Evolutionary conservation across 441 rosid species (phyloP).

Genomic region (Manihot esculenta): DNA sequence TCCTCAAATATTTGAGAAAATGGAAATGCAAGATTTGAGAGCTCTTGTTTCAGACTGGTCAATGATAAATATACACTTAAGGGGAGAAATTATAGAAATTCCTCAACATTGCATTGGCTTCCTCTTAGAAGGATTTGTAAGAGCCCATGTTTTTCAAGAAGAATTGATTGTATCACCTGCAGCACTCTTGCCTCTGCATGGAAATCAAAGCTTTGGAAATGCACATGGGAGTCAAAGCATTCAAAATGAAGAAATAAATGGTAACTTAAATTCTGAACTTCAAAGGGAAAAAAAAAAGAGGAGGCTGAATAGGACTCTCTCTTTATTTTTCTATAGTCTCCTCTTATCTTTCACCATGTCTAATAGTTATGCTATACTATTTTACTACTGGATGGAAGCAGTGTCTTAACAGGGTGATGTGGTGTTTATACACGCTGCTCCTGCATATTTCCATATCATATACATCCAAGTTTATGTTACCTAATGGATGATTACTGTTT

Average conservation of each 20-base stretch:
- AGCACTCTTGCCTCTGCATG: constrained; percentile 46
- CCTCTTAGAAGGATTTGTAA: constrained; percentile 76
- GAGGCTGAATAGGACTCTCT: background rate
- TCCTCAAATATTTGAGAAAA: constrained; percentile 84
- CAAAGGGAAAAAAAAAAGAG: background rate
- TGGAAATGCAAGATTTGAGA: constrained; percentile 78
- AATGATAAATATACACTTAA: constrained; percentile 44
- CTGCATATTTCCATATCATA: background rate
- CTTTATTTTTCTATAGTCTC: background rate
- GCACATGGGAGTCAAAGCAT: constrained; percentile 40
- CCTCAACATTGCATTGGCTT: constrained; percentile 60
- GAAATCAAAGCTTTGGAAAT: constrained; percentile 32
- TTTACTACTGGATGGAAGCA: constrained; percentile 1
- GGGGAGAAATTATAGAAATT: constrained; percentile 74
- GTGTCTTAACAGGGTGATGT: background rate
- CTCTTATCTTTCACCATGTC: background rate
- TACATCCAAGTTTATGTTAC: background rate
- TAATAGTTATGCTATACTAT: background rate
- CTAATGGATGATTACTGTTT: background rate
- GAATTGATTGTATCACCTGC: constrained; percentile 71
- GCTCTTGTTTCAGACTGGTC: constrained; percentile 72
- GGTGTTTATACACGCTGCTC: background rate
- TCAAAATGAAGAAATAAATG: constrained; percentile 44
- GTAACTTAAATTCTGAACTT: constrained; percentile 29
- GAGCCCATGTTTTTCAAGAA: constrained; percentile 52